phyloP scores from a whole-genome alignment of 495 filamentous ascomycete genomes.

The Penicillium angulare region DNA sequence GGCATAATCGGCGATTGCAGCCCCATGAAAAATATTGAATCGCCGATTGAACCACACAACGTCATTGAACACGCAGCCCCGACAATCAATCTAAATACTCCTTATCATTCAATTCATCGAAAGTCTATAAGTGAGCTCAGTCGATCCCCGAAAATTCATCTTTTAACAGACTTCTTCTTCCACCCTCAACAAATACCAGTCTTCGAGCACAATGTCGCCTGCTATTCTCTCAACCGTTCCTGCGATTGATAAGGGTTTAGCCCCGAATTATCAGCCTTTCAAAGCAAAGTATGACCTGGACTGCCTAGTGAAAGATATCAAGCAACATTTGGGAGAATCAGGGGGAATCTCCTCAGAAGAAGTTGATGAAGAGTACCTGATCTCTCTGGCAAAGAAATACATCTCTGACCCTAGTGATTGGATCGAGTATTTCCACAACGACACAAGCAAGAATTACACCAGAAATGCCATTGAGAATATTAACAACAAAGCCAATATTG shows the following conservation, averaged over 20 bases:
- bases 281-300: constrained; percentile 26
- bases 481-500: constrained; percentile 38
- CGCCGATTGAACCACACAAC: constrained; percentile 14
- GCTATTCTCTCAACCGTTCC: constrained; percentile 9
- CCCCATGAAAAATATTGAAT: constrained; percentile 1
- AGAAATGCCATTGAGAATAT: constrained; percentile 40
- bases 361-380: constrained; percentile 28
- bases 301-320: constrained; percentile 30
- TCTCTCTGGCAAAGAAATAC: constrained; percentile 31
- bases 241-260: constrained; percentile 12
- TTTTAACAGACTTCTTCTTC: background rate
- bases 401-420: constrained; percentile 33
- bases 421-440: constrained; percentile 33
- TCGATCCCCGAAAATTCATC: background rate
- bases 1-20: constrained; percentile 2
- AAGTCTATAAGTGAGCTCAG: constrained; percentile 1
- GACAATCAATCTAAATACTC: background rate
- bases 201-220: constrained; percentile 12
- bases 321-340: constrained; percentile 25
- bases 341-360: constrained; percentile 30
- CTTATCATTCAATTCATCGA: background rate
- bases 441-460: constrained; percentile 38
- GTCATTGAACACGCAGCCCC: constrained; percentile 15
- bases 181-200: background rate
- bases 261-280: constrained; percentile 19